phyloP scores from a whole-genome alignment of 2,329 filamentous ascomycete species.

The Cordyceps javanica region DNA sequence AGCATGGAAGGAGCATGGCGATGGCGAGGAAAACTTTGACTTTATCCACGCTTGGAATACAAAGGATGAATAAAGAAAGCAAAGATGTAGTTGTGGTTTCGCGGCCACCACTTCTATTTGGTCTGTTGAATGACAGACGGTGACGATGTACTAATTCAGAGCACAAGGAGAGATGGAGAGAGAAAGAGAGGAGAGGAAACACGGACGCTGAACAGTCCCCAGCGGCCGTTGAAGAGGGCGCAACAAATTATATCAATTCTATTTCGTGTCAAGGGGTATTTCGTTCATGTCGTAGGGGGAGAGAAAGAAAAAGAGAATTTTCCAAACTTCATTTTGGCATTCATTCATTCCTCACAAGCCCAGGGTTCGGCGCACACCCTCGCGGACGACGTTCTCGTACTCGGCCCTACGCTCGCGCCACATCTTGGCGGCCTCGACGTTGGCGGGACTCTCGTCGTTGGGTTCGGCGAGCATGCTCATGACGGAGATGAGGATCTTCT shows the following conservation, averaged over 20 bases:
- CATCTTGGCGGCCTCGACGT: conserved; percentile 93
- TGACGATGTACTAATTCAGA: too few relatives aligned
- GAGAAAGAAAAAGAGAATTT: not conserved
- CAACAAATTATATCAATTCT: not conserved
- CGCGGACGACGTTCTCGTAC: conserved; percentile 81
- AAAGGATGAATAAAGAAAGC: not conserved
- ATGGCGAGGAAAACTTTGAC: not conserved
- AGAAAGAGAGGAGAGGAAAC: too few relatives aligned
- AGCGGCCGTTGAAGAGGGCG: too few relatives aligned
- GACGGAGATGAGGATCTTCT: conserved; percentile 93
- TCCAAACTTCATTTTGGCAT: too few relatives aligned
- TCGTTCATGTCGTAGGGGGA: not conserved
- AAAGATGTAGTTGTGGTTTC: not conserved
- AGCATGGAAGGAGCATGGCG: not conserved
- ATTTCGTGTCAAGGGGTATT: not conserved
- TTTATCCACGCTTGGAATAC: not conserved
- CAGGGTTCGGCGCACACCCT: conserved; percentile 72
- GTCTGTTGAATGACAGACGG: not conserved
- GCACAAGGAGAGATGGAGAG: too few relatives aligned
- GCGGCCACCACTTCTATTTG: not conserved
- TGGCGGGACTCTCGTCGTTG: conserved; percentile 94
- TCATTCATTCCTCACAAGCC: conserved; percentile 57
- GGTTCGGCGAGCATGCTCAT: conserved; percentile 98
- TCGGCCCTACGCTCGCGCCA: conserved; percentile 79
- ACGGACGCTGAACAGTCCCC: too few relatives aligned